Evolutionary conservation across 2,329 filamentous ascomycete genomes (phyloP).

Genomic region (Trichoderma citrinoviride): DNA sequence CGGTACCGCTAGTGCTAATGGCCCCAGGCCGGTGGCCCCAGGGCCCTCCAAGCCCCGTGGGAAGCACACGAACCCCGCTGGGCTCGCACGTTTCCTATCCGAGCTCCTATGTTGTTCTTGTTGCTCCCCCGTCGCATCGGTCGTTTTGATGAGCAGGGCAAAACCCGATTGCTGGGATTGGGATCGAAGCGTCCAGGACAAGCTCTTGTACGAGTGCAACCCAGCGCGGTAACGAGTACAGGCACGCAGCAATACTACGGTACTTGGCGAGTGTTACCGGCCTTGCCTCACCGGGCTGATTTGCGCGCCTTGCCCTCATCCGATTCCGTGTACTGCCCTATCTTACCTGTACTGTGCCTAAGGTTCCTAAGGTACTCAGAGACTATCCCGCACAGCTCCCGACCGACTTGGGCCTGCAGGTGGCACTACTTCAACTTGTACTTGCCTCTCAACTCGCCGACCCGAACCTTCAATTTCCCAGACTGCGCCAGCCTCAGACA

Average conservation of each 20-base stretch:
- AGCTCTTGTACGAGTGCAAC: too few relatives aligned
- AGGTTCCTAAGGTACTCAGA: too few relatives aligned
- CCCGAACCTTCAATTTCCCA: not conserved
- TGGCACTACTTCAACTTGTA: too few relatives aligned
- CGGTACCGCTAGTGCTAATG: not conserved
- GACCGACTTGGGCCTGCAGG: not conserved
- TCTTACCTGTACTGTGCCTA: too few relatives aligned
- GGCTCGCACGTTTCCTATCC: not conserved
- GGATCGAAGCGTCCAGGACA: not conserved
- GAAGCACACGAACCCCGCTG: conserved; percentile 14
- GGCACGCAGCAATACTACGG: too few relatives aligned
- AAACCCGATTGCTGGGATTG: not conserved
- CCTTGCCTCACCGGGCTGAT: not conserved
- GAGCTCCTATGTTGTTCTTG: not conserved
- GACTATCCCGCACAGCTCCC: not conserved
- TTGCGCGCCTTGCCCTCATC: too few relatives aligned
- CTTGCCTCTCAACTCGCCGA: not conserved
- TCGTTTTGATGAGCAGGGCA: not conserved
- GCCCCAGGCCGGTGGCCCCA: not conserved
- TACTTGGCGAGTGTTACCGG: not conserved
- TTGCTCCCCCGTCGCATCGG: not conserved
- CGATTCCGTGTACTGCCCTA: not conserved
- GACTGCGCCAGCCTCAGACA: not conserved
- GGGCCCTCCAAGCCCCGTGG: conserved; percentile 1
- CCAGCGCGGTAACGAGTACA: too few relatives aligned